Conservation (phyloP, 2,329 filamentous ascomycete genomes). For the Tolypocladium pustulatum region DNA sequence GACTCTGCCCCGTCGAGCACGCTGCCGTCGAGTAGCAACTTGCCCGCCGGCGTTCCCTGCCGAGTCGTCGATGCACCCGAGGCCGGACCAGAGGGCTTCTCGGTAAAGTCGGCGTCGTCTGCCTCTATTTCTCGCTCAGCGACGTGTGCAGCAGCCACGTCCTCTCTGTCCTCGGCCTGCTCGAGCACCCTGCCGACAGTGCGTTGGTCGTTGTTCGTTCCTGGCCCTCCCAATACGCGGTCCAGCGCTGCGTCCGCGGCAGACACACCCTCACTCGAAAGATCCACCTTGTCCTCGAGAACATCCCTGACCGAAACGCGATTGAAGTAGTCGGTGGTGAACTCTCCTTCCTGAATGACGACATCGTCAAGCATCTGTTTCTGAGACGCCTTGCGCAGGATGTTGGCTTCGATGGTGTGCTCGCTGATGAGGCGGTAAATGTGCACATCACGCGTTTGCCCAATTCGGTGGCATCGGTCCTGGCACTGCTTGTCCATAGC, state of each 20-base stretch:
- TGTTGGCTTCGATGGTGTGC: constrained; percentile 96
- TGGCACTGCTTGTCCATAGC: constrained; percentile 99
- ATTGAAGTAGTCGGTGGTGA: constrained; percentile 94
- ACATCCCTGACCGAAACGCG: constrained; percentile 64
- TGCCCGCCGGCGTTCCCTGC: constrained; percentile 38
- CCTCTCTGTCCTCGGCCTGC: constrained; percentile 84
- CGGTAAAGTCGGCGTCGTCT: constrained; percentile 76
- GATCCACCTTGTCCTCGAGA: constrained; percentile 48
- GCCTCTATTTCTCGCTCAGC: constrained; percentile 84
- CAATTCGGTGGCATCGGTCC: constrained; percentile 92
- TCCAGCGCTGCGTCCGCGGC: constrained; percentile 79
- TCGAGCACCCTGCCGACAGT: constrained; percentile 66
- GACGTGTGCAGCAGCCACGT: constrained; percentile 75
- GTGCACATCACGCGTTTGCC: constrained; percentile 93
- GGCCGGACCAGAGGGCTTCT: constrained; percentile 38
- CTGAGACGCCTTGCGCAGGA: constrained; percentile 89
- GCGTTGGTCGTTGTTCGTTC: constrained; percentile 49
- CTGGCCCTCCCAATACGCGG: constrained; percentile 61
- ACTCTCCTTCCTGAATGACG: constrained; percentile 95
- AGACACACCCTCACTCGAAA: constrained; percentile 41
- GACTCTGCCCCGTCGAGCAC: constrained; percentile 20
- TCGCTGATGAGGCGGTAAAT: constrained; percentile 93
- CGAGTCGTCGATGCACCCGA: constrained; percentile 40
- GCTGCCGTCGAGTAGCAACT: constrained; percentile 20
- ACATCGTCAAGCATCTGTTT: constrained; percentile 97